phyloP scores from a whole-genome alignment of 1,284 basidiomycete species.

The Abortiporus biennis region DNA sequence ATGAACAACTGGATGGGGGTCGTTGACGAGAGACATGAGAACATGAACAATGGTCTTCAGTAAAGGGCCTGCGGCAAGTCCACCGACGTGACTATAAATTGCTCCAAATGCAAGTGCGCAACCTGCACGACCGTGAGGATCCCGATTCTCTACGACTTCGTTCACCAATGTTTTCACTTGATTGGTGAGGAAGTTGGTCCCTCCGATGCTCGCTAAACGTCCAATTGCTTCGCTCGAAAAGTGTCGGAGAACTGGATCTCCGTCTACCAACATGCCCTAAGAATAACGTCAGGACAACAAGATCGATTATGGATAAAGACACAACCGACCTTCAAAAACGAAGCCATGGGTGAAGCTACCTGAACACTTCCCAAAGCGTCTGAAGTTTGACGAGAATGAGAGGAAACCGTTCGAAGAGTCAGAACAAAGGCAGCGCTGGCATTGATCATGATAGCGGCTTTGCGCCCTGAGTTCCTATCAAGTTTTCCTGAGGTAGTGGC shows the following conservation, averaged over 20 bases:
- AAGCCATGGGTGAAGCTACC: slow-evolving; percentile 64
- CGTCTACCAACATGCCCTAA: slow-evolving; percentile 78
- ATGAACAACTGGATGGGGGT: slow-evolving; percentile 96
- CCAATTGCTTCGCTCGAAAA: slow-evolving; percentile 91
- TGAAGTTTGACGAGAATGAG: slow-evolving; percentile 48
- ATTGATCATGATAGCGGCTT: slow-evolving; percentile 84
- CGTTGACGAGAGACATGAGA: slow-evolving; percentile 91
- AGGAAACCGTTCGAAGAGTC: slow-evolving; percentile 61
- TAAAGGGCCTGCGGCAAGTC: slow-evolving; percentile 88
- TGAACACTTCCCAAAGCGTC: slow-evolving; percentile 69
- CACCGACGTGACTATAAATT: slow-evolving; percentile 90
- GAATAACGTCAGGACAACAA: not conserved
- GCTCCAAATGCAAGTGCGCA: slow-evolving; percentile 94
- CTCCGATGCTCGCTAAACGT: slow-evolving; percentile 79
- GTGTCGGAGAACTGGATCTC: slow-evolving; percentile 72
- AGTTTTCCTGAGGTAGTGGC: slow-evolving; percentile 72
- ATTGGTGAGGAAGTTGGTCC: slow-evolving; percentile 78
- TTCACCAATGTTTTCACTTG: slow-evolving; percentile 93
- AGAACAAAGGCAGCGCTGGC: slow-evolving; percentile 75
- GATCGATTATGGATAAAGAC: not conserved
- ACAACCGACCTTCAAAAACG: slow-evolving; percentile 69
- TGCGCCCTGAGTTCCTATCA: slow-evolving; percentile 87
- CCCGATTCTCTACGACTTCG: slow-evolving; percentile 94
- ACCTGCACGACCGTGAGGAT: slow-evolving; percentile 90
- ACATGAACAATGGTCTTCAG: slow-evolving; percentile 97